phyloP scores from a whole-genome alignment of 2,329 filamentous ascomycete genomes.

The Bipolaris bicolor region DNA sequence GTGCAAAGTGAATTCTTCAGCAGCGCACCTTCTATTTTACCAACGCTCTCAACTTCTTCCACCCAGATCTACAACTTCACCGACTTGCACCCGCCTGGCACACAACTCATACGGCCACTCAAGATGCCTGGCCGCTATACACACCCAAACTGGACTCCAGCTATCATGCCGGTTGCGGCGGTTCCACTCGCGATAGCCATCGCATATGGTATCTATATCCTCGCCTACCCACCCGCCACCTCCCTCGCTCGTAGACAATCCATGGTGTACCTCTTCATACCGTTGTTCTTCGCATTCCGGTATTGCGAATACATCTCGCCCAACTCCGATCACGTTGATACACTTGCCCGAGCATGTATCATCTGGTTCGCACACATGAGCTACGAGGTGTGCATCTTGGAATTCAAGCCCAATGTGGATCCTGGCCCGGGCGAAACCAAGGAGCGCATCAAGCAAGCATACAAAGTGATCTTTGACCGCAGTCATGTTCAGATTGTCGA shows the following conservation, averaged over 20 bases:
- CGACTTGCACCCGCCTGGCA: not conserved
- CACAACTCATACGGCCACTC: not conserved
- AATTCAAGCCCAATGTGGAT: slow-evolving; percentile 8
- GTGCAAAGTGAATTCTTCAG: not conserved
- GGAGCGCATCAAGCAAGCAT: slow-evolving; percentile 9
- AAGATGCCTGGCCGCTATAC: not conserved
- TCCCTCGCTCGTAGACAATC: slow-evolving; percentile 14
- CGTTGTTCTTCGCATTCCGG: slow-evolving; percentile 19
- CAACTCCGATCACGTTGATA: slow-evolving; percentile 16
- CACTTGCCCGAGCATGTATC: slow-evolving; percentile 23
- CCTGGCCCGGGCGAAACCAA: slow-evolving; percentile 1
- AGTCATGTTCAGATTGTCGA: slow-evolving; percentile 1
- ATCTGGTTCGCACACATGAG: slow-evolving; percentile 30
- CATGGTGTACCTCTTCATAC: slow-evolving; percentile 17
- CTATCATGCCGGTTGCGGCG: not conserved
- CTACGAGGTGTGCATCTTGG: slow-evolving; percentile 17
- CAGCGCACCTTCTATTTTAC: not conserved
- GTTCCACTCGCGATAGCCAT: not conserved
- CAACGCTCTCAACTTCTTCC: not conserved
- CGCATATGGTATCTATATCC: slow-evolving; percentile 18
- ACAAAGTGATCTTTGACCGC: slow-evolving; percentile 20
- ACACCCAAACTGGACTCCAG: not conserved
- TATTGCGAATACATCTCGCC: slow-evolving; percentile 11
- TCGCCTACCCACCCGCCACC: slow-evolving; percentile 21
- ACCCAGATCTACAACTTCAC: not conserved